Evolutionary conservation across 805 yeast species (phyloP).

Genomic region (Wickerhamiella slavikovae): DNA sequence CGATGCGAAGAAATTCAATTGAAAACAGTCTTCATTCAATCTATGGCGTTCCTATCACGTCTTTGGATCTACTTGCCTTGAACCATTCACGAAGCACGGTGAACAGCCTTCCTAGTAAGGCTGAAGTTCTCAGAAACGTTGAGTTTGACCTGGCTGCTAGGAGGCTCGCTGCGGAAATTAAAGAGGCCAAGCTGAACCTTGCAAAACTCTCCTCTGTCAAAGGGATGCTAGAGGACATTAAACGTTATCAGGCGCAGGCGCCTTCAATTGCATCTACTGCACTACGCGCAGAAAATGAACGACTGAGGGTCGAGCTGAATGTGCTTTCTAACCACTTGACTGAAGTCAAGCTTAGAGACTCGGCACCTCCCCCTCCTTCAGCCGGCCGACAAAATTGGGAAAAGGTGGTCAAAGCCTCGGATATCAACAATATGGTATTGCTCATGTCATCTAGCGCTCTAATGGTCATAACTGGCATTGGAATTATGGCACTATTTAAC

Average conservation of each 20-base stretch:
- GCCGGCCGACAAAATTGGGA: slow-evolving; percentile 1
- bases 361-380: background rate
- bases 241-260: slow-evolving; percentile 8
- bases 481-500: slow-evolving; percentile 13
- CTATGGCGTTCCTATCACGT: slow-evolving; percentile 17
- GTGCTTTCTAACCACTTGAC: slow-evolving; percentile 3
- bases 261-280: slow-evolving; percentile 16
- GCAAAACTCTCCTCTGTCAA: slow-evolving; percentile 16
- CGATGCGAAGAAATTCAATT: background rate
- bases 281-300: slow-evolving; percentile 12
- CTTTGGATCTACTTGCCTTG: slow-evolving; percentile 17
- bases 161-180: slow-evolving; percentile 16
- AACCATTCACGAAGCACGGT: slow-evolving; percentile 17
- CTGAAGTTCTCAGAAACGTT: slow-evolving; percentile 13
- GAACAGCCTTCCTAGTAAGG: slow-evolving; percentile 17
- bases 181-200: slow-evolving; percentile 16
- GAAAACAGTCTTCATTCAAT: slow-evolving; percentile 9
- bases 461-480: slow-evolving; percentile 11
- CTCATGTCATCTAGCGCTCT: slow-evolving; percentile 9
- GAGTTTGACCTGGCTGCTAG: slow-evolving; percentile 18
- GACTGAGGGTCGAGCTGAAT: slow-evolving; percentile 9
- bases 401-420: slow-evolving; percentile 3
- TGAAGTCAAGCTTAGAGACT: slow-evolving; percentile 1
- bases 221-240: slow-evolving; percentile 14
- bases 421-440: slow-evolving; percentile 8